phyloP scores from a whole-genome alignment of 202 grass and related monocot species.

The Bolboschoenoplectus hybrid region DNA sequence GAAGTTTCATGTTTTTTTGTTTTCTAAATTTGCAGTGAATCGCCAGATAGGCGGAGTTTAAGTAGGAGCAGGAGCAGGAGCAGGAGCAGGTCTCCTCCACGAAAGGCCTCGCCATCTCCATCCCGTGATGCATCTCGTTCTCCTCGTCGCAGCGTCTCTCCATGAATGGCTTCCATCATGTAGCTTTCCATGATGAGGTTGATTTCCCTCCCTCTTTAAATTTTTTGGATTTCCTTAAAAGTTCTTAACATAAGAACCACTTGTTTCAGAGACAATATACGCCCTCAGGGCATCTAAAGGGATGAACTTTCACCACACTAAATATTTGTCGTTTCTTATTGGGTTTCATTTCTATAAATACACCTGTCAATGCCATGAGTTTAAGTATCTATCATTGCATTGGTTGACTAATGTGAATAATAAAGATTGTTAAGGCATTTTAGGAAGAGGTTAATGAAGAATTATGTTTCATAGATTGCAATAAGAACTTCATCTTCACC shows the following conservation, averaged over 20 bases:
- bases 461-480: background rate
- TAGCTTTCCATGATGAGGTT: slow-evolving; percentile 18
- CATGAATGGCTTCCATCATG: slow-evolving; percentile 12
- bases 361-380: background rate
- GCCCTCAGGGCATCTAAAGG: background rate
- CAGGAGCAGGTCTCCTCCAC: slow-evolving; percentile 53
- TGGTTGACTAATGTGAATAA: background rate
- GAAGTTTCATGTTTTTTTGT: background rate
- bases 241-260: background rate
- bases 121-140: slow-evolving; percentile 49
- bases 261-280: background rate
- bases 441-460: too few species aligned
- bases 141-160: slow-evolving; percentile 40
- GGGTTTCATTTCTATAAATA: background rate
- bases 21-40: slow-evolving; percentile 42
- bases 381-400: background rate
- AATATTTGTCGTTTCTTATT: background rate
- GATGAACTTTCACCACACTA: background rate
- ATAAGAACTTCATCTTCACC: background rate
- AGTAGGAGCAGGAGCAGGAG: slow-evolving; percentile 60
- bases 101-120: slow-evolving; percentile 38
- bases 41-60: slow-evolving; percentile 51
- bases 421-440: background rate
- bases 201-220: background rate
- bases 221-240: background rate